Conservation (phyloP, 495 filamentous ascomycete species). For the Aspergillus haitiensis region DNA sequence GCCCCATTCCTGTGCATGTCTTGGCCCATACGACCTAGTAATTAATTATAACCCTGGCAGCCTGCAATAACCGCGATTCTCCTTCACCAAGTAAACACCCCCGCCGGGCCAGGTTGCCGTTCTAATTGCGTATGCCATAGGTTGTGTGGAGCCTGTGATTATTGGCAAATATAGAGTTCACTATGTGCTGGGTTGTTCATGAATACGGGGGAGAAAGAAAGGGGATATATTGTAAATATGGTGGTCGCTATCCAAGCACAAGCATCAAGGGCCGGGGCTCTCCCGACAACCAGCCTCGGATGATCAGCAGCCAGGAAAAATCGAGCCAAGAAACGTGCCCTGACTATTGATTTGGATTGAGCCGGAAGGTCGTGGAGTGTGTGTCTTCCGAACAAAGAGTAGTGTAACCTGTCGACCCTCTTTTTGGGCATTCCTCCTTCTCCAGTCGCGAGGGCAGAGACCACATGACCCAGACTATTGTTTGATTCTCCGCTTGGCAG, state of each 20-base stretch:
- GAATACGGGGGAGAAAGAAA: not conserved
- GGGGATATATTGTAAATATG: not conserved
- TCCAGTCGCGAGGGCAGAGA: not conserved
- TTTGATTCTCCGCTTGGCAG: conserved; percentile 18
- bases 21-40: conserved; percentile 21
- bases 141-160: not conserved
- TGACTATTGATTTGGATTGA: conserved; percentile 25
- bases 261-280: conserved; percentile 31
- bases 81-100: not conserved
- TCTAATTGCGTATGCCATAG: conserved; percentile 10
- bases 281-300: conserved; percentile 40
- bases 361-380: not conserved
- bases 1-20: conserved; percentile 20
- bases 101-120: conserved; percentile 1
- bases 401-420: conserved; percentile 15
- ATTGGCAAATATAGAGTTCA: not conserved
- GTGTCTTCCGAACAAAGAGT: conserved; percentile 8
- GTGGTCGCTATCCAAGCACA: conserved; percentile 18
- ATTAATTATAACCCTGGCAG: not conserved
- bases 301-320: conserved; percentile 43
- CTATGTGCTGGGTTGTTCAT: not conserved
- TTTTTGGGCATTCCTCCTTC: conserved; percentile 15
- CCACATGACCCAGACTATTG: conserved; percentile 21
- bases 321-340: conserved; percentile 29
- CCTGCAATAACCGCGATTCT: not conserved